Conservation (phyloP, 768 basidiomycete species). For the Serendipita sp. region DNA sequence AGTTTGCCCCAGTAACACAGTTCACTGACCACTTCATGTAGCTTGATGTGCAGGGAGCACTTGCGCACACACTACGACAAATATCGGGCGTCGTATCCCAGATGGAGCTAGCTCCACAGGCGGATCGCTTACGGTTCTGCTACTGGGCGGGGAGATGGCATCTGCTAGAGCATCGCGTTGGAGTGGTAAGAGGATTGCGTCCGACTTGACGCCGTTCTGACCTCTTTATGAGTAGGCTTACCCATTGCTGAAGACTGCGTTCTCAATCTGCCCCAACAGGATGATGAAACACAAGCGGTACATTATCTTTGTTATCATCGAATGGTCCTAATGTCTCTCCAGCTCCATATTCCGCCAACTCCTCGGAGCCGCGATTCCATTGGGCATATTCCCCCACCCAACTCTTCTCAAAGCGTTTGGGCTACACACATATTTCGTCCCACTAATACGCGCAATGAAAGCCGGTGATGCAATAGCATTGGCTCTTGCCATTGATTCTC, state of each 20-base stretch:
- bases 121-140: neutral
- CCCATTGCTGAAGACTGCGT: neutral
- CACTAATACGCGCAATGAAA: neutral
- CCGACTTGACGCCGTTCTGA: neutral
- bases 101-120: neutral
- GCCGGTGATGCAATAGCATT: neutral
- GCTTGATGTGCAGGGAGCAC: neutral
- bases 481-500: neutral
- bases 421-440: neutral
- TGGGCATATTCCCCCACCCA: neutral
- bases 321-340: neutral
- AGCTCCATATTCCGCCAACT: neutral
- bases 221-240: neutral
- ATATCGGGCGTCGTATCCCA: neutral
- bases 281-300: neutral
- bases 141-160: constrained; percentile 2
- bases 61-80: neutral
- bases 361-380: neutral
- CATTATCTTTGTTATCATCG: neutral
- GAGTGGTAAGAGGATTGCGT: neutral
- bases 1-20: neutral
- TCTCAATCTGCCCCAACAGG: neutral
- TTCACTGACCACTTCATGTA: neutral
- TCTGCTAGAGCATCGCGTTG: neutral
- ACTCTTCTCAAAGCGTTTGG: neutral